Evolutionary conservation across 179 eudicot genomes (phyloP).

Genomic region (Beta corolliflora): DNA sequence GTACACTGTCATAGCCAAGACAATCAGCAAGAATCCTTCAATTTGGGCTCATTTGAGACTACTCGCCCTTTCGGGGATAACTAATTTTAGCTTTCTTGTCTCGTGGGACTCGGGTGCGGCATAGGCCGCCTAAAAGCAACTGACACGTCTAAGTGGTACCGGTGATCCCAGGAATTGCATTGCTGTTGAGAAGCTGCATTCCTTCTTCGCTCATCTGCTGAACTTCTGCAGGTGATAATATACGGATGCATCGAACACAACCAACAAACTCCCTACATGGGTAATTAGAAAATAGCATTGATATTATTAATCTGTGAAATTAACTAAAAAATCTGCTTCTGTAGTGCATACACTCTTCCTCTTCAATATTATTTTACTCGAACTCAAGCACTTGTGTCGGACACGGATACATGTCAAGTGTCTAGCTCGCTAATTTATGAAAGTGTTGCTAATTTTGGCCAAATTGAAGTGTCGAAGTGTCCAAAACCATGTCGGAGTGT

Average conservation of each 20-base stretch:
- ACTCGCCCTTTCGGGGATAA: background rate
- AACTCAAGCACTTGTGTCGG: no score
- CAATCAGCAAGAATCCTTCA: conserved; percentile 6
- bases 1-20: conserved; percentile 9
- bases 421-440: no score
- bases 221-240: conserved; percentile 87
- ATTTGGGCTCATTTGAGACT: background rate
- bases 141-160: background rate
- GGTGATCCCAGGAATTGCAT: conserved; percentile 35
- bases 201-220: conserved; percentile 99
- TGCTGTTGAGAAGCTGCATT: conserved; percentile 71
- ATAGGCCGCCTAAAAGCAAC: background rate
- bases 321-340: no score
- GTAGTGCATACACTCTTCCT: no score
- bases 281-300: background rate
- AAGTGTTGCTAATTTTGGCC: no score
- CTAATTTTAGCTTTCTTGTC: background rate
- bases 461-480: no score
- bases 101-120: background rate
- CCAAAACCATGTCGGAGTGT: no score
- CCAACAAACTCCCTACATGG: conserved; percentile 80
- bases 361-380: no score
- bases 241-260: conserved; percentile 90
- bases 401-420: no score
- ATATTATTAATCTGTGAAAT: no score